These are phyloP conservation scores for Volvox africanus DNA, from an alignment of 139 green algal genomes.

Conservation along the genomic window DNA sequence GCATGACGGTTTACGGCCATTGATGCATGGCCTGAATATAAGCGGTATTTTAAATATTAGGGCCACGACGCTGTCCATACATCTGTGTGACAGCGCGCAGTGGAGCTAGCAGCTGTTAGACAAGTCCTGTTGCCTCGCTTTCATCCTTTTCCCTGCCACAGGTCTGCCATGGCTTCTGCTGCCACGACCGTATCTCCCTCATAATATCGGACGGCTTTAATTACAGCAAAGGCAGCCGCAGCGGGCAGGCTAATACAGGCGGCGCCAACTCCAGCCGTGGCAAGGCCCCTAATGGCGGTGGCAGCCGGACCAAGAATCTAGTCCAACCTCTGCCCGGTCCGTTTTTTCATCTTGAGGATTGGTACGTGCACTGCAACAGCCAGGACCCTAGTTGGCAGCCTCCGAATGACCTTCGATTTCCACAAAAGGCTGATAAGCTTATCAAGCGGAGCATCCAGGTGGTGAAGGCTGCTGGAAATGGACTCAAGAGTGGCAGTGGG, in stretches of 20 bases:
- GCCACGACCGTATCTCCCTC: not conserved
- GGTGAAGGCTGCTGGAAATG: not conserved
- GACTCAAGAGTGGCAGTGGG: too few species aligned
- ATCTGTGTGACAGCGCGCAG: too few species aligned
- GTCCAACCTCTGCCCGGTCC: not conserved
- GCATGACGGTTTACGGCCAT: too few species aligned
- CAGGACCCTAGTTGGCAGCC: not conserved
- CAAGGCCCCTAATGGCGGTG: not conserved
- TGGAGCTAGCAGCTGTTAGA: too few species aligned
- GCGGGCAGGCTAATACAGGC: not conserved
- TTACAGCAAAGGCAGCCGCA: not conserved
- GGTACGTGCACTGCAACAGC: constrained; percentile 12
- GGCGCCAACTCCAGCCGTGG: not conserved
- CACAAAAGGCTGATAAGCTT: not conserved
- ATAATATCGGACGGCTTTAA: not conserved
- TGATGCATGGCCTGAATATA: too few species aligned
- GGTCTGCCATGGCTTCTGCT: not conserved
- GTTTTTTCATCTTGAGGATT: constrained; percentile 5
- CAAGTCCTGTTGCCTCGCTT: too few species aligned
- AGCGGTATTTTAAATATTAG: too few species aligned
- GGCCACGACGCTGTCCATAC: too few species aligned
- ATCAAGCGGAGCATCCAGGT: not conserved
- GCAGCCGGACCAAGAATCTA: not conserved
- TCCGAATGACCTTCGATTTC: not conserved
- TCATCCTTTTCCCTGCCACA: not conserved